Base-by-base conservation (phyloP, 768 basidiomycete species). In the Lactifluus rugatus region DNA sequence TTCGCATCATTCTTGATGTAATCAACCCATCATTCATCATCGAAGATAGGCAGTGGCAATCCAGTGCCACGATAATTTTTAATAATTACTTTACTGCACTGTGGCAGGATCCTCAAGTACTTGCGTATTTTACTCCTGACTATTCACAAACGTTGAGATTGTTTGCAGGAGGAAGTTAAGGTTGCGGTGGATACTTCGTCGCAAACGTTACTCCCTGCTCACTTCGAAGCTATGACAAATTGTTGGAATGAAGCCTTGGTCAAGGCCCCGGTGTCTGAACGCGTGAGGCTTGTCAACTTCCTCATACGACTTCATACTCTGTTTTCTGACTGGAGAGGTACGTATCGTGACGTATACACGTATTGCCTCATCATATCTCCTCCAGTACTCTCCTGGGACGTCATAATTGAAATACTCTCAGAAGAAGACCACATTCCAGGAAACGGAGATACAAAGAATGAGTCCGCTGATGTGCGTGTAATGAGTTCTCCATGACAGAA, bases 261-360 rank as follows among this genome's bases (percentile, higher is more conserved):
- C 8, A 82, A 78, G 54, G 73, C 79, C 5, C 78, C 84, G 1
- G 73, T 83, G 13, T 58, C 73, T 1, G 85, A 87, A 52, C 79
- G 84, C 16, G 70, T 79, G 34, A 78, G 74, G 51, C 73, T 89
- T 11, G 72, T 81, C 16, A 73, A 76, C 9, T 89, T 89, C 69
- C 71, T 89, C 17, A 75, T 81, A 31, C 85, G 84, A 64, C 75
- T 90, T 28, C 81, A 75, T n/a, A 74, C 84, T 0, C 78, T 85
- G 69, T 84, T 88, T 68, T 78, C 84, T 17, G 68, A 62, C 14
- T 89, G 87, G 87, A 74, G 74, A 77, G 75, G 87, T 86, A 62
- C 52, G 69, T 54, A 5, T 21, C 25, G n/a, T 16, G n/a, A 34
- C 14, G 16, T 21, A 28, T n/a, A 26, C 37, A 5, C 41, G 13